A percentile compares a stretch with the other conserved stretches of the same genome.
Evolutionary conservation across 371 early-diverging fungal species (phyloP).

Genomic region (Mortierella sp.): DNA sequence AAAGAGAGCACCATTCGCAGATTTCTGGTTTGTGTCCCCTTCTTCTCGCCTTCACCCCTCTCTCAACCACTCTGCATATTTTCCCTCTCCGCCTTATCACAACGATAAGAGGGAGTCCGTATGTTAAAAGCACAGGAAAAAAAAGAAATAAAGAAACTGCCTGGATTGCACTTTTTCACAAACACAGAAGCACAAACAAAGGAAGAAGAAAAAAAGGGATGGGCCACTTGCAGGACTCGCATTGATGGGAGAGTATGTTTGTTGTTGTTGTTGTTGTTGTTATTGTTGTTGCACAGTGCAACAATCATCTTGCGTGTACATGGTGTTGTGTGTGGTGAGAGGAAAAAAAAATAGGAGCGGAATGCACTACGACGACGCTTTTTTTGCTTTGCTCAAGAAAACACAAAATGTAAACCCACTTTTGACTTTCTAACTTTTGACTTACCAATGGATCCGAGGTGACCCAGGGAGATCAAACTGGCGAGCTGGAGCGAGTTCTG

Average conservation of each 20-base stretch:
- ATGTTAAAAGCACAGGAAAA: background rate
- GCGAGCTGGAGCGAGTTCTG: slow-evolving; percentile 76
- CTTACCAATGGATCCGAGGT: slow-evolving; percentile 62
- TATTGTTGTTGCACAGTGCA: no score
- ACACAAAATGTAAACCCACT: no score
- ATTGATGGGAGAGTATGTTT: no score
- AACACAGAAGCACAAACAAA: no score
- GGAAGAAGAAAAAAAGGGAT: background rate
- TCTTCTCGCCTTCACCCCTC: background rate
- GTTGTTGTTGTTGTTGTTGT: no score
- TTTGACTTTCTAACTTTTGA: no score
- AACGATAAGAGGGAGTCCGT: background rate
- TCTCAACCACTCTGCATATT: background rate
- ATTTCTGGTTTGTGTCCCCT: background rate
- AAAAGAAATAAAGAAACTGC: background rate
- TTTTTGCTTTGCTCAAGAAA: no score
- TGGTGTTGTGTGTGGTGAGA: no score
- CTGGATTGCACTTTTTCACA: no score
- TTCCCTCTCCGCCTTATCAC: slow-evolving; percentile 9
- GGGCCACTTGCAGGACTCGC: no score
- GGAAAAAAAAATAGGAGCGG: slow-evolving; percentile 16
- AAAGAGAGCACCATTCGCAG: background rate
- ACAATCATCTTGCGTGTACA: no score
- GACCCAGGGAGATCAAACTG: slow-evolving; percentile 75
- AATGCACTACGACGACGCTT: slow-evolving; percentile 12